These are phyloP conservation scores for Leptosphaerulina australis DNA, from an alignment of 2,329 filamentous ascomycete species.

Conservation along the genomic window DNA sequence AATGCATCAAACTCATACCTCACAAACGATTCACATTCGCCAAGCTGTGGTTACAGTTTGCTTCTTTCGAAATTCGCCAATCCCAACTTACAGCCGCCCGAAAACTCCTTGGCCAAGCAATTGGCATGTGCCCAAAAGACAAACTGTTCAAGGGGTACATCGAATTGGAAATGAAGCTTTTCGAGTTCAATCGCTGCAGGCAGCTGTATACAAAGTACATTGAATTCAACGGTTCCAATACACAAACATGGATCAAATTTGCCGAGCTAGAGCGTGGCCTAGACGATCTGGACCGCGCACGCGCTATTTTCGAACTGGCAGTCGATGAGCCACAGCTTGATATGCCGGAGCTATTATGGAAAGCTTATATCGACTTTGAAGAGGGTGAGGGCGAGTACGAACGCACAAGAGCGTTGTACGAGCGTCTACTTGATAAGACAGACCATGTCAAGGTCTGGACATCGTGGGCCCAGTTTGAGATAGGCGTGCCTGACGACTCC, in stretches of 20 bases:
- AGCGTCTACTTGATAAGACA: slow-evolving; percentile 91
- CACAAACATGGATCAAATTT: slow-evolving; percentile 94
- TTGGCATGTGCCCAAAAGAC: slow-evolving; percentile 96
- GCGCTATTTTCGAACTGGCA: slow-evolving; percentile 91
- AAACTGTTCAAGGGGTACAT: slow-evolving; percentile 94
- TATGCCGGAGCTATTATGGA: slow-evolving; percentile 98
- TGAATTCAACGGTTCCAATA: slow-evolving; percentile 88
- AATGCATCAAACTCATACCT: slow-evolving; percentile 84
- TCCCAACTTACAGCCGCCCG: slow-evolving; percentile 78
- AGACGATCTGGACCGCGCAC: slow-evolving; percentile 84
- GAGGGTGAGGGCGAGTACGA: slow-evolving; percentile 94
- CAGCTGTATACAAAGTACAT: slow-evolving; percentile 94
- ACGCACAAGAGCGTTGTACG: slow-evolving; percentile 79
- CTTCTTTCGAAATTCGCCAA: slow-evolving; percentile 84
- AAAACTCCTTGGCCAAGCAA: slow-evolving; percentile 86
- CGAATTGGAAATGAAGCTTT: slow-evolving; percentile 88
- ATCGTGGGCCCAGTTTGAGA: slow-evolving; percentile 97
- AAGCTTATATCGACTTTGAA: slow-evolving; percentile 98
- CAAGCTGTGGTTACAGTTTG: slow-evolving; percentile 93
- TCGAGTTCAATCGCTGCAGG: slow-evolving; percentile 90
- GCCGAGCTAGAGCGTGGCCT: slow-evolving; percentile 90
- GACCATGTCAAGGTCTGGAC: slow-evolving; percentile 99
- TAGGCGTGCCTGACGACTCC: slow-evolving; percentile 86
- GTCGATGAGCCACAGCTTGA: slow-evolving; percentile 82
- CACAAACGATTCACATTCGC: slow-evolving; percentile 98